Evolutionary conservation across 352 stramenopile genomes (phyloP).

Genomic region (Peronosclerospora sorghi): DNA sequence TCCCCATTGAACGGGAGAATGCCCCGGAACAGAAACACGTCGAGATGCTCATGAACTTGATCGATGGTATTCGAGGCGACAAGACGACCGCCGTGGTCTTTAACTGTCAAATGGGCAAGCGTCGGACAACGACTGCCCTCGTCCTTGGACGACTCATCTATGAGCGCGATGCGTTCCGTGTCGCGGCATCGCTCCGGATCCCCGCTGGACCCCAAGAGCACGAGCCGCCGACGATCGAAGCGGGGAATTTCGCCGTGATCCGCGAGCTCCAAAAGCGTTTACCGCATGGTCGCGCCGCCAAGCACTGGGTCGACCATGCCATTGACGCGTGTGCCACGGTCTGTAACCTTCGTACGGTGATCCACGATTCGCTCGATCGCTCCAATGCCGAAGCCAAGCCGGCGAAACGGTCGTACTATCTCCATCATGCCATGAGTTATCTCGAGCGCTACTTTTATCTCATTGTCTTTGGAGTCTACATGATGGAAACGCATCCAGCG

Average conservation of each 20-base stretch:
- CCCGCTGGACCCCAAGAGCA: too few relatives aligned
- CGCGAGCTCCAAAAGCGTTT: conserved; percentile 49
- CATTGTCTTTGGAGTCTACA: conserved; percentile 79
- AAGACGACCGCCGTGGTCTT: conserved; percentile 68
- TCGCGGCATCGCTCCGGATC: too few relatives aligned
- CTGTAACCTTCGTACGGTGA: conserved; percentile 74
- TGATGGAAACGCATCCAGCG: conserved; percentile 29
- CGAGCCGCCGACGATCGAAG: conserved; percentile 3
- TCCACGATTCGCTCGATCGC: conserved; percentile 66
- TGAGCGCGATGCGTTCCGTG: conserved; percentile 25
- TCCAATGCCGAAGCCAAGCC: conserved; percentile 70
- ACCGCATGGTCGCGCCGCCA: conserved; percentile 38
- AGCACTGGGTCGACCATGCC: conserved; percentile 58
- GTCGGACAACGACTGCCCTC: conserved; percentile 68
- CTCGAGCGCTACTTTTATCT: conserved; percentile 84
- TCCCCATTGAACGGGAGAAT: conserved; percentile 76
- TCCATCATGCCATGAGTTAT: conserved; percentile 80
- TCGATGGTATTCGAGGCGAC: conserved; percentile 23
- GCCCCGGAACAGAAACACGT: conserved; percentile 66
- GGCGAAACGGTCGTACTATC: conserved; percentile 65
- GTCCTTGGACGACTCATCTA: conserved; percentile 60
- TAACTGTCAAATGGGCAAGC: conserved; percentile 84
- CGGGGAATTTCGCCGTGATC: conserved; percentile 63
- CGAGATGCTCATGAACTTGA: conserved; percentile 52
- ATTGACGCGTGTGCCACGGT: conserved; percentile 63